Base-by-base conservation (phyloP, 2,329 filamentous ascomycete genomes). In the Colletotrichum falcatum region DNA sequence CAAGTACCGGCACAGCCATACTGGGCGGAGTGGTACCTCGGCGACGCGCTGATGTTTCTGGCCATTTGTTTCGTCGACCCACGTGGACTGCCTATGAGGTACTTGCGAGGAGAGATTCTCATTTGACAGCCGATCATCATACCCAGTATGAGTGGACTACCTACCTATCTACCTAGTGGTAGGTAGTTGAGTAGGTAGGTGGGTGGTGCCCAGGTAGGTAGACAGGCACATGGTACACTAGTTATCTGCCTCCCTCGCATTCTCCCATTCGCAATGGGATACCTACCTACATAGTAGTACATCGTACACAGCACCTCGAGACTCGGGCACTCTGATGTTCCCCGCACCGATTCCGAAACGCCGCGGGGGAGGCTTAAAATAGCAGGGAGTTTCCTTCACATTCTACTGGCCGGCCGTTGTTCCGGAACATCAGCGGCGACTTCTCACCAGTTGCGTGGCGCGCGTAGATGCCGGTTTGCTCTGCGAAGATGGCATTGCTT, bases 301-400 rank as follows among this genome's bases (percentile, higher is more conserved):
- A 33, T 7, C 3, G 30, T 33, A 33, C 39, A 20, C 11, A 14
- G n/a, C 2, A 28, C 46, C 23, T 42, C 37, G 12, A n/a, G 55
- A 14, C 37, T 7, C 30, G 30, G 30, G 30, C 7, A 33, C 30
- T 35, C n/a, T 26, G 42, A 26, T n/a, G 44, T 30, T 49, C 58
- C 33, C 66, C 66, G 54, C 48, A 69, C 49, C 61, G 39, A 55
- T 20, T n/a, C 48, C 66, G 61, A 65, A 65, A 69, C 54, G 61
- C 23, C 55, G 54, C 37, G 61, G 53, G 61, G 37, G 46, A 28
- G 30, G 54, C 44, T 65, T 65, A 60, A 65, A 60, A 35, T 65
- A 67, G 59, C 46, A 28, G 23, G 49, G 39, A 14, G 26, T 23
- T 42, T 30, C 8, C 49, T n/a, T 33, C 16, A 18, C n/a, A 20